Conservation (phyloP, 192 early-diverging fungal genomes). For the Coemansia sp. region DNA sequence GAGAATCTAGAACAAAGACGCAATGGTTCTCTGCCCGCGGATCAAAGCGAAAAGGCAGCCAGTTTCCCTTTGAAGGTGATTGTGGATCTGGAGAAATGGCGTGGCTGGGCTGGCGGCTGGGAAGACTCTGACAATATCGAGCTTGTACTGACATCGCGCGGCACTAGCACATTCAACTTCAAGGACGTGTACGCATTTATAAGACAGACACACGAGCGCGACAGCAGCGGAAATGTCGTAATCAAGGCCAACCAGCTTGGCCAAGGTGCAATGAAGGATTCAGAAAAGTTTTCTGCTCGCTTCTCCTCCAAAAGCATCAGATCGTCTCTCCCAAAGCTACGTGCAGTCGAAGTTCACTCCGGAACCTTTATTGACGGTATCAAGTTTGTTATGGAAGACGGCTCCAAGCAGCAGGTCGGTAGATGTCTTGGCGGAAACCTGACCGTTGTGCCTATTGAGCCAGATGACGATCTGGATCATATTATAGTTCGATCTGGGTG, state of each 20-base stretch:
- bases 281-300: constrained; percentile 20
- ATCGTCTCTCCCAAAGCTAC: constrained; percentile 18
- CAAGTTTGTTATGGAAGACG: constrained; percentile 50
- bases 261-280: constrained; percentile 42
- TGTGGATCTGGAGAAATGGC: constrained; percentile 15
- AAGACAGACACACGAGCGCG: constrained; percentile 1
- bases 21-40: constrained; percentile 27
- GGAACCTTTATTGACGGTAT: constrained; percentile 59
- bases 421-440: constrained; percentile 35
- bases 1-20: constrained; percentile 34
- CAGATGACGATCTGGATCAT: constrained; percentile 54
- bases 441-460: constrained; percentile 34
- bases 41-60: constrained; percentile 24
- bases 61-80: constrained; percentile 24
- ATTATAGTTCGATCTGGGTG: constrained; percentile 58
- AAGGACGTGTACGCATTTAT: constrained; percentile 17
- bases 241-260: constrained; percentile 40
- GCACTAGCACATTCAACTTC: constrained; percentile 21
- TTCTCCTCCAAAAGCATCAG: constrained; percentile 32
- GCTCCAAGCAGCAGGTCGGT: constrained; percentile 46
- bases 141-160: constrained; percentile 40
- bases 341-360: constrained; percentile 43
- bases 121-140: constrained; percentile 26
- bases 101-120: constrained; percentile 33
- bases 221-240: constrained; percentile 22